A percentile compares a stretch with the other conserved stretches of the same genome.
Evolutionary conservation across 2,329 filamentous ascomycete species (phyloP).

Genomic region (Lizonia empirigonia): DNA sequence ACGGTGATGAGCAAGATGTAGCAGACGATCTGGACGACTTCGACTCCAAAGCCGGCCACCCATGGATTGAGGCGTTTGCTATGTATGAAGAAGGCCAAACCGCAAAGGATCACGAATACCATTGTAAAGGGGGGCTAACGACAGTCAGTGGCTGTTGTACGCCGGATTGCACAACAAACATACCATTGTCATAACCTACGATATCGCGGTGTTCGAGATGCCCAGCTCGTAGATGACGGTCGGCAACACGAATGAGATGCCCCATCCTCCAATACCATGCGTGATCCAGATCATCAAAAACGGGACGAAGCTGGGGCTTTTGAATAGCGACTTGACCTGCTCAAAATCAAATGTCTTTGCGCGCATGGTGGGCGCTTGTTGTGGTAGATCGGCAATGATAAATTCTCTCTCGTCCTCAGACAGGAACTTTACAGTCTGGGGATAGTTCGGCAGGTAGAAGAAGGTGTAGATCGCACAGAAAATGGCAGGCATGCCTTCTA

Average conservation of each 20-base stretch:
- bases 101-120: conserved; percentile 28
- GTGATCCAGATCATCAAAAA: conserved; percentile 35
- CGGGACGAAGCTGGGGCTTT: conserved; percentile 25
- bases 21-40: conserved; percentile 46
- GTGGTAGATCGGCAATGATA: conserved; percentile 25
- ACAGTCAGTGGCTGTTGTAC: neutral
- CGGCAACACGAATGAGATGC: conserved; percentile 31
- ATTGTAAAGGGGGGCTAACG: conserved; percentile 29
- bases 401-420: conserved; percentile 24
- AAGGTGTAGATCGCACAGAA: conserved; percentile 23
- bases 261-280: conserved; percentile 32
- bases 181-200: conserved; percentile 33
- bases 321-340: conserved; percentile 25
- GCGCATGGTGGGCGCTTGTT: conserved; percentile 29
- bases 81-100: conserved; percentile 28
- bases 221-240: conserved; percentile 31
- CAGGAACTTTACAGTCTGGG: conserved; percentile 25
- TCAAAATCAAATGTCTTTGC: conserved; percentile 32
- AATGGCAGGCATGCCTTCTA: conserved; percentile 30
- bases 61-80: conserved; percentile 28
- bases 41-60: conserved; percentile 32
- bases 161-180: conserved; percentile 10
- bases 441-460: conserved; percentile 31
- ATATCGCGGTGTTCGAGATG: conserved; percentile 26
- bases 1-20: conserved; percentile 51